Evolutionary conservation across 306 rosid genomes (phyloP), one percentile per base, ranked within the genome.

Genomic region (Begonia masoniana): DNA sequence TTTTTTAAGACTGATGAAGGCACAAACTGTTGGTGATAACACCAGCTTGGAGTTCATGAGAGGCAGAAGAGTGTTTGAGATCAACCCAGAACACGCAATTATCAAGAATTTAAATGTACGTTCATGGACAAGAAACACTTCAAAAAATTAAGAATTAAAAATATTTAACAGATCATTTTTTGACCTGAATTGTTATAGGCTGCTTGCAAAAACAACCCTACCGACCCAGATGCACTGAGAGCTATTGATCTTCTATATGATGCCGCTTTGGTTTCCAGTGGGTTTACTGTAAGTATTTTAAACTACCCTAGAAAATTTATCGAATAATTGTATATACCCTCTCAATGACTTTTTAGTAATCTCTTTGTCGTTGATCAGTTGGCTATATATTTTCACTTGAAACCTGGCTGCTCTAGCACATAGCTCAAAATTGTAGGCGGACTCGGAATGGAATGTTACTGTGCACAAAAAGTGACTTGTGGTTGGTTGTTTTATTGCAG

Each of bases 31-130:
- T 48, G 96, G 99, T n/a, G 96, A 92, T 76, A 51, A 86, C 58
- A 39, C 87, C 50, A 79, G 89, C 78, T 62, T 92, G 81, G 96
- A 92, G 14, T 92, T 71, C 77, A 92, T 92, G 96, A 86, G 78
- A 76, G 75, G 99, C 76, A 81, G 99, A 78, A 83, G 99, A 77
- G 93, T 92, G 63, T 83, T 92, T 69, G 99, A 92, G 82, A 82
- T 87, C 63, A 92, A 92, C 67, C 82, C 96, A 10, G 86, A 81
- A 51, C 95, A 92, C 61, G 76, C 81, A 49, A 92, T 92, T 58
- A 81, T 86, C 68, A 78, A 72, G 76, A 83, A 72, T 62, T 78
- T 92, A 72, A 82, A 77, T 81, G 99, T 92, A 92, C 2, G 82
- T 47, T 58, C 57, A 17, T 63, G 54, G 14, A 50, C 2, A 58